Conservation (phyloP, 169 alveolate species). For the Babesia bigemina region DNA sequence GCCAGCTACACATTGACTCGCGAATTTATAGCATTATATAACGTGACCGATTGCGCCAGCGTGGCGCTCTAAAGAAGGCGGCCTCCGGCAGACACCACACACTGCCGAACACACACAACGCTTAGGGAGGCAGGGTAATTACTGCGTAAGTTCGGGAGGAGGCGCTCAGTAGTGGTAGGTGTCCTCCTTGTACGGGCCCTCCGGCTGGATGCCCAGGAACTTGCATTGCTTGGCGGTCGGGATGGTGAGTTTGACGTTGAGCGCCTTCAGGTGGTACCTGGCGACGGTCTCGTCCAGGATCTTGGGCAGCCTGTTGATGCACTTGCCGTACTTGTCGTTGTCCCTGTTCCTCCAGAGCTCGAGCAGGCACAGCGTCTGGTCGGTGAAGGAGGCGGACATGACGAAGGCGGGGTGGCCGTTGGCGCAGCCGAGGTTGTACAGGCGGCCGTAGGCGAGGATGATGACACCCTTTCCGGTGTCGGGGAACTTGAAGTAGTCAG, state of each 20-base stretch:
- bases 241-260: conserved; percentile 92
- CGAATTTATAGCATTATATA: background rate
- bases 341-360: conserved; percentile 80
- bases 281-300: conserved; percentile 97
- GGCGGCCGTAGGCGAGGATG: conserved; percentile 95
- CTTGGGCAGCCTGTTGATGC: conserved; percentile 93
- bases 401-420: conserved; percentile 99
- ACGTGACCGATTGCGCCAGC: too few species aligned
- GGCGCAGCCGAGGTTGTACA: conserved; percentile 97
- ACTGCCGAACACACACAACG: background rate
- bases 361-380: conserved; percentile 85
- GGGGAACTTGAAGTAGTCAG: conserved; percentile 83
- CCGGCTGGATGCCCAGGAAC: conserved; percentile 88
- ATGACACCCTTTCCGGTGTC: conserved; percentile 90
- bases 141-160: background rate
- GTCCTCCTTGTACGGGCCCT: conserved; percentile 95
- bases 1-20: background rate
- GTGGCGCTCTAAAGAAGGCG: too few species aligned
- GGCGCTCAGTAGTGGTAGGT: conserved; percentile 88
- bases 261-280: conserved; percentile 90
- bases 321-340: conserved; percentile 68
- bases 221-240: conserved; percentile 91
- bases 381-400: conserved; percentile 97
- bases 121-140: background rate
- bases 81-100: background rate